These are phyloP conservation scores for Aspergillus sp. DNA, from an alignment of 2,329 filamentous ascomycete genomes.

Conservation along the genomic window DNA sequence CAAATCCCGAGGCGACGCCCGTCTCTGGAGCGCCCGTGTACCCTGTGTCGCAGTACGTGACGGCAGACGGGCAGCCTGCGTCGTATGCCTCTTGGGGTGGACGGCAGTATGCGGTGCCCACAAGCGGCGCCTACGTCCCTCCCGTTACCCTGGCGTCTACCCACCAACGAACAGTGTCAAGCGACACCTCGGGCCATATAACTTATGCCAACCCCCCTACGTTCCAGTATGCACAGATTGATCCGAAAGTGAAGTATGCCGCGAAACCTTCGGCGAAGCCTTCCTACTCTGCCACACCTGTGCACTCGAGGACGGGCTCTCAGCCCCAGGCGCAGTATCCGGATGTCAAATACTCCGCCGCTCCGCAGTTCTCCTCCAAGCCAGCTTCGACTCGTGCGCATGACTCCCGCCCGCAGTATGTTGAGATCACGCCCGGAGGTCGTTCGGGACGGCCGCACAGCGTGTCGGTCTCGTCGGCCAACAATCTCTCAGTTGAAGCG, in stretches of 20 bases:
- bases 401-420: constrained; percentile 29
- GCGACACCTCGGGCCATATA: constrained; percentile 18
- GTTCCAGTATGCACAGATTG: constrained; percentile 42
- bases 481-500: constrained; percentile 37
- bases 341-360: constrained; percentile 14
- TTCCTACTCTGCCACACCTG: constrained; percentile 23
- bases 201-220: constrained; percentile 31
- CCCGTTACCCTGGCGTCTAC: constrained; percentile 14
- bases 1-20: constrained; percentile 19
- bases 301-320: constrained; percentile 22
- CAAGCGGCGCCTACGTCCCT: constrained; percentile 11
- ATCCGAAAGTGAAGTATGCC: constrained; percentile 40
- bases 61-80: constrained; percentile 18
- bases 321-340: constrained; percentile 8
- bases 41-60: constrained; percentile 33
- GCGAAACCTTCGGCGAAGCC: constrained; percentile 27
- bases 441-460: constrained; percentile 29
- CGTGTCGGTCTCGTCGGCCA: constrained; percentile 38
- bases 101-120: constrained; percentile 12
- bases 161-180: constrained; percentile 34
- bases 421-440: constrained; percentile 34
- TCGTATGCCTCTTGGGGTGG: constrained; percentile 20
- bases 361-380: constrained; percentile 16
- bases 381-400: constrained; percentile 21
- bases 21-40: constrained; percentile 20